Conservation (phyloP, 305 asterid species). For the Fraxinus baroniana region DNA sequence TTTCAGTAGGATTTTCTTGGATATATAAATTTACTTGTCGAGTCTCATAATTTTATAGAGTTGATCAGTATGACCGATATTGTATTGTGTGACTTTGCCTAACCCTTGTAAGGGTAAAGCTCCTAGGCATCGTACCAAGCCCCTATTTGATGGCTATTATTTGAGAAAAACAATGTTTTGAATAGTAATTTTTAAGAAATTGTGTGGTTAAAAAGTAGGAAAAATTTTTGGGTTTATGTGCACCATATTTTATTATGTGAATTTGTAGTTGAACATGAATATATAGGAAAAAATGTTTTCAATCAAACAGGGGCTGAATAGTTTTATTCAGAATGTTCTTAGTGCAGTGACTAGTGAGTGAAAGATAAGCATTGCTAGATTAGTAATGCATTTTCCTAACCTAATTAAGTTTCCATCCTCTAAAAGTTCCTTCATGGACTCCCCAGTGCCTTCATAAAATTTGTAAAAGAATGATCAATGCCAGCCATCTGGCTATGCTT, state of each 20-base stretch:
- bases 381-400: not conserved
- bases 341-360: not conserved
- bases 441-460: not conserved
- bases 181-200: too few species aligned
- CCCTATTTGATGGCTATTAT: too few species aligned
- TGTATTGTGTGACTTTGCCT: not conserved
- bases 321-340: not conserved
- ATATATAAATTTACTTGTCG: not conserved
- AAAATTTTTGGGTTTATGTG: too few species aligned
- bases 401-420: not conserved
- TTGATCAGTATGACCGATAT: not conserved
- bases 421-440: not conserved
- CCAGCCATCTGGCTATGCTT: not conserved
- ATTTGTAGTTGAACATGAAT: too few species aligned
- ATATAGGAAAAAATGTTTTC: too few species aligned
- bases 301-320: not conserved
- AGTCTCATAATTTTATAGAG: not conserved
- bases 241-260: too few species aligned
- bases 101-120: not conserved
- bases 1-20: not conserved
- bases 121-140: not conserved
- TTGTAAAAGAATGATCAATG: not conserved
- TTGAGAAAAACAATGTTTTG: too few species aligned
- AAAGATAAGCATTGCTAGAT: not conserved
- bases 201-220: too few species aligned